Percentiles rank a stretch among this genome's conserved stretches.
phyloP scores from a whole-genome alignment of 495 filamentous ascomycete species.

The Elaphomyces granulatus region DNA sequence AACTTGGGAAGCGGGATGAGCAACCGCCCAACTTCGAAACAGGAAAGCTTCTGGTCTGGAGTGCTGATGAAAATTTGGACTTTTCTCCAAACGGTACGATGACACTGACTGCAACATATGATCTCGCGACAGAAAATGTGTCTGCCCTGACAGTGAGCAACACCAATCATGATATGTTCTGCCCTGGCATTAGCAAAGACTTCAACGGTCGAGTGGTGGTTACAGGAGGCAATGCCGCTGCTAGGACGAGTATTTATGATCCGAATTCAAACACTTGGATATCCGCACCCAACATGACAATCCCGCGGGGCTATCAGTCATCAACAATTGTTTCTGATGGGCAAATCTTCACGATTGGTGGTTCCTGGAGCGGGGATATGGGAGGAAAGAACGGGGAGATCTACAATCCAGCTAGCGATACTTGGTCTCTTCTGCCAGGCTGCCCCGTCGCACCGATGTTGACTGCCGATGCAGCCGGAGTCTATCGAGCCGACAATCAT shows the following conservation, averaged over 20 bases:
- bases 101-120: slow-evolving; percentile 30
- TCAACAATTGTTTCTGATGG: slow-evolving; percentile 39
- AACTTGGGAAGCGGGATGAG: too few relatives aligned
- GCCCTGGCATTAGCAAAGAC: slow-evolving; percentile 41
- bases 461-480: slow-evolving; percentile 31
- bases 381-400: slow-evolving; percentile 40
- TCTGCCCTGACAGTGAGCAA: slow-evolving; percentile 26
- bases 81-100: too few relatives aligned
- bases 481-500: slow-evolving; percentile 41
- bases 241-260: slow-evolving; percentile 35
- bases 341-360: slow-evolving; percentile 44
- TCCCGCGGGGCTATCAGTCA: slow-evolving; percentile 43
- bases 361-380: slow-evolving; percentile 36
- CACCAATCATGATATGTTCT: slow-evolving; percentile 48
- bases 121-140: slow-evolving; percentile 17
- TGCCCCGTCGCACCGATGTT: slow-evolving; percentile 32
- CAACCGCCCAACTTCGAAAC: too few relatives aligned
- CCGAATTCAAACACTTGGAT: slow-evolving; percentile 20
- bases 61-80: too few relatives aligned
- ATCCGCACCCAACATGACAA: slow-evolving; percentile 24
- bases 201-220: slow-evolving; percentile 37
- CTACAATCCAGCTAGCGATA: slow-evolving; percentile 26
- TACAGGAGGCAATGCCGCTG: slow-evolving; percentile 34
- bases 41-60: too few relatives aligned
- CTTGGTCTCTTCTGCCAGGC: slow-evolving; percentile 25